Conservation (phyloP, 495 filamentous ascomycete species). For the Staphylotrichum longicolle region DNA sequence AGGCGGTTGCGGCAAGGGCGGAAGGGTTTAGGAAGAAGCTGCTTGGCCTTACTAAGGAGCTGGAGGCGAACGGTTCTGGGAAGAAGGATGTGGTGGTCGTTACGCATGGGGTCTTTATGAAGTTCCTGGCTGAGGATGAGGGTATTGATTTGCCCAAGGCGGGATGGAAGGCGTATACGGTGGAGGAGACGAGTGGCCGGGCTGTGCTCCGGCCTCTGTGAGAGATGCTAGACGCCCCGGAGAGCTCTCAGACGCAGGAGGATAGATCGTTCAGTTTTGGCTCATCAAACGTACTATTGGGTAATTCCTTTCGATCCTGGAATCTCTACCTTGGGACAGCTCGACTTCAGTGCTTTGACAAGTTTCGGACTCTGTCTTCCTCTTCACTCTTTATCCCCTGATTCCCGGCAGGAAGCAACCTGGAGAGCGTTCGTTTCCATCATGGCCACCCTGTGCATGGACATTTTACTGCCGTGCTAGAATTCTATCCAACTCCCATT, state of each 20-base stretch:
- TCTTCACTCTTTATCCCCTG: too few species aligned
- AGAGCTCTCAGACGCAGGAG: background rate
- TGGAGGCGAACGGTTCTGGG: slow-evolving; percentile 11
- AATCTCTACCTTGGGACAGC: too few species aligned
- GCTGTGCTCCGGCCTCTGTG: background rate
- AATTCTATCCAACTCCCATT: background rate
- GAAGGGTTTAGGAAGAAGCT: slow-evolving; percentile 20
- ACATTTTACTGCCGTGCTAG: background rate
- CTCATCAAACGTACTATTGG: too few species aligned
- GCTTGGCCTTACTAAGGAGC: background rate
- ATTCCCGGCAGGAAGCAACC: too few species aligned
- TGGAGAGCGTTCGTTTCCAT: too few species aligned
- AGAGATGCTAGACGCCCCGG: too few species aligned
- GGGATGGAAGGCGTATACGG: slow-evolving; percentile 30
- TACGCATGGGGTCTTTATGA: slow-evolving; percentile 38
- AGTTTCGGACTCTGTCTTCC: too few species aligned
- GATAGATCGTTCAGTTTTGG: slow-evolving; percentile 8
- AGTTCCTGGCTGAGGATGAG: slow-evolving; percentile 30
- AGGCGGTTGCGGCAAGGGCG: slow-evolving; percentile 19
- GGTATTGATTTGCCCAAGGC: slow-evolving; percentile 34
- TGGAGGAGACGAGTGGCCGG: slow-evolving; percentile 1
- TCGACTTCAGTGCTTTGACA: too few species aligned
- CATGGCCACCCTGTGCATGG: too few species aligned
- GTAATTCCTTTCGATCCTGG: too few species aligned
- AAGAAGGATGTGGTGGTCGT: slow-evolving; percentile 27